Percentiles rank a stretch among this genome's conserved stretches.
These are phyloP conservation scores for Umbelopsis ramanniana DNA, from an alignment of 192 early-diverging fungal species.

Conservation along the genomic window DNA sequence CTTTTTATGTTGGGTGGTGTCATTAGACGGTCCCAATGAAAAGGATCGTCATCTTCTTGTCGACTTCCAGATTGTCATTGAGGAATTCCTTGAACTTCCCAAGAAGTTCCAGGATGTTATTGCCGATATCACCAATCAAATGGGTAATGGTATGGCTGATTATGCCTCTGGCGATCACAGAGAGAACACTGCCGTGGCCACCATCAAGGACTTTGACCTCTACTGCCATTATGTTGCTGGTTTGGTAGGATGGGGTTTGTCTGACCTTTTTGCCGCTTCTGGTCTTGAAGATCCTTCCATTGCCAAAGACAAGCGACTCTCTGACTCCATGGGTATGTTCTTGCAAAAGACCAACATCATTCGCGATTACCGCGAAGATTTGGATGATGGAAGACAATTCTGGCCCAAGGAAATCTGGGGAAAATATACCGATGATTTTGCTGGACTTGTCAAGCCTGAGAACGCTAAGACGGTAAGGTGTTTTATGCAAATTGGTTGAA, in stretches of 20 bases:
- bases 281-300: conserved; percentile 73
- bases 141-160: conserved; percentile 97
- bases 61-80: conserved; percentile 88
- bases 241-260: conserved; percentile 92
- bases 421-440: conserved; percentile 73
- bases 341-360: conserved; percentile 99
- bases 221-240: conserved; percentile 99
- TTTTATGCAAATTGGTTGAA: too few relatives aligned
- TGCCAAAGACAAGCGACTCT: conserved; percentile 53
- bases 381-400: conserved; percentile 87
- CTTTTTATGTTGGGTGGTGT: conserved; percentile 22
- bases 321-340: conserved; percentile 97
- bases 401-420: conserved; percentile 97
- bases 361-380: conserved; percentile 93
- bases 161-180: conserved; percentile 64
- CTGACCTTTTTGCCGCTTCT: conserved; percentile 85
- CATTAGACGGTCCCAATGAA: conserved; percentile 82
- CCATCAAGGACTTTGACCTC: conserved; percentile 88
- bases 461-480: conserved; percentile 57
- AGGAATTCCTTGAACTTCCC: conserved; percentile 83
- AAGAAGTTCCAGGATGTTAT: conserved; percentile 84
- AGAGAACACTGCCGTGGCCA: conserved; percentile 57
- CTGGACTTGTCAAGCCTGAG: conserved; percentile 71
- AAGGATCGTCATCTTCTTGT: conserved; percentile 93
- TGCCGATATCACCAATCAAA: conserved; percentile 86